Evolutionary conservation across 495 filamentous ascomycete species (phyloP), one percentile per base, ranked within the genome.

Genomic region (Astrothelium subdiscretum): DNA sequence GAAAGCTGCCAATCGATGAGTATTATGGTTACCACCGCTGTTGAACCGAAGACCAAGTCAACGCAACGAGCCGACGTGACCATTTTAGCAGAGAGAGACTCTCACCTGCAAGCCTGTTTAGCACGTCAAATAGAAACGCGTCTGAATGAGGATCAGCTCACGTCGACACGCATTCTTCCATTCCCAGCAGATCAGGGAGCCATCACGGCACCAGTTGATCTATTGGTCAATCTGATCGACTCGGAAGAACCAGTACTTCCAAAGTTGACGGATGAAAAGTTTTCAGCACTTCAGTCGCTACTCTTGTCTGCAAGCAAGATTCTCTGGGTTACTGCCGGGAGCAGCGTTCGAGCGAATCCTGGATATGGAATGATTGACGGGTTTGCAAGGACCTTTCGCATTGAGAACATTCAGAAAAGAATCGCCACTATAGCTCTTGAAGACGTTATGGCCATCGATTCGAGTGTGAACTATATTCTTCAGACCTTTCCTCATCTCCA

Each of bases 241-340:
- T 6, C 15, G 35, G 35, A 40, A 6, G 5, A 15, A 6, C 18
- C 42, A 4, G 18, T 48, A 3, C 20, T 48, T 48, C 48, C 15
- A 29, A 29, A 12, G 8, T 8, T 27, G 48, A 54, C 48, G 5
- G 48, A 54, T 38, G 48, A 54, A 15, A 54, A 20, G n/a, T 54
- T 54, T 54, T 8, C 48, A 2, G 22, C 26, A 54, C 20, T 54
- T 20, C 26, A 54, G 29, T 24, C 11, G 24, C 20, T 54, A 10
- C 48, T 54, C 5, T 10, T 24, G 10, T 27, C 48, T 54, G 48
- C 48, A 5, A 20, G 22, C 24, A 59, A 35, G 32, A 31, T 61
- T 31, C 59, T 61, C 8, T 61, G 59, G 59, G 40, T 61, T 15
- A 61, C 59, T 31, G 4, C 18, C 18, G 59, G 59, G 5, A 38